Base-by-base conservation (phyloP, 2,329 filamentous ascomycete genomes). In the Nemania diffusa region DNA sequence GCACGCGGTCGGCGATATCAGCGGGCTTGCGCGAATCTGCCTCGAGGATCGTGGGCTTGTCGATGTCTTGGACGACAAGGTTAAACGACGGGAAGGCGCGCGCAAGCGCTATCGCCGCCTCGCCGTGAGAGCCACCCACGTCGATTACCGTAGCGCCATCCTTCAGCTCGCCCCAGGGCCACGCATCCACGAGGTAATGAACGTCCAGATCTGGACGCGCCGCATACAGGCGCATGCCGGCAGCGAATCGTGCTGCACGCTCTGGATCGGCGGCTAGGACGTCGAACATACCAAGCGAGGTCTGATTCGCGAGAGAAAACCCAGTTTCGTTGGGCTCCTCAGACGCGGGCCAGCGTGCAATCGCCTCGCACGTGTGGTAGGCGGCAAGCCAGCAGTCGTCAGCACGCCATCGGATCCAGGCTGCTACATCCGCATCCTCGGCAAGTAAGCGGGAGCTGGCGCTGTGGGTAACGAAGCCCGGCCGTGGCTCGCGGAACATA, bases 31-130 rank as follows among this genome's bases (percentile, higher is more conserved):
- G 34, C 34, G 5, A 13, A 6, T 40, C 34, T 40, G 34, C 34
- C 3, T 40, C 34, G 5, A 6, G 34, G 34, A 40, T 15, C 34
- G 11, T 13, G 11, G 5, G 34, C 34, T 13, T 13, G 34, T 40
- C 34, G 5, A 40, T 6, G 34, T 65, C 50, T 27, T 65, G 56
- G 27, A 65, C 20, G 22, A 65, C 20, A 6, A 60, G 20, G 11
- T 22, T 26, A n/a, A 65, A 2, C 5, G 2, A 7, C 4, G 56
- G 57, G 4, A 37, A 20, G 1, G 3, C 3, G 9, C 2, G 42
- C n/a, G 52, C 53, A 2, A 64, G 44, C 11, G 53, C 52, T 8
- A 52, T 8, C 0, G 42, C 53, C 1, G 29, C 24, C 5, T 3
- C 5, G 11, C 61, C 53, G 4, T 5, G 20, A 15, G 61, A 64